Conservation (phyloP, 441 rosid species). For the Aquilaria agallochum region DNA sequence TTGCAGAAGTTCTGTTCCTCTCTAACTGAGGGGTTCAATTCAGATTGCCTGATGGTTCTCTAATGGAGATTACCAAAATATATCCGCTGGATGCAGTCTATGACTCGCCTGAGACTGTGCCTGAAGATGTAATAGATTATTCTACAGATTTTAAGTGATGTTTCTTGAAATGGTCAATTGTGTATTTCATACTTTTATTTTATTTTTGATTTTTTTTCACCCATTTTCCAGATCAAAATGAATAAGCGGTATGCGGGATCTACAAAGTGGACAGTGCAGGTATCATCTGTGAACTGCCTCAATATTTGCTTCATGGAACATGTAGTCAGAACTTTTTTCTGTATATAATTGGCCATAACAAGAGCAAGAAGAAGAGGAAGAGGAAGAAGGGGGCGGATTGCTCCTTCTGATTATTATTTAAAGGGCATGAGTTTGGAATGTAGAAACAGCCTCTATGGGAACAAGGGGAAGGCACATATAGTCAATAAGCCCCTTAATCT, state of each 20-base stretch:
- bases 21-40: slow-evolving; percentile 16
- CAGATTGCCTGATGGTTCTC: slow-evolving; percentile 91
- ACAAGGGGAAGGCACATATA: no score
- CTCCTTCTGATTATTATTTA: no score
- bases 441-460: no score
- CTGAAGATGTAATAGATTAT: slow-evolving; percentile 75
- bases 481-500: no score
- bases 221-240: slow-evolving; percentile 52
- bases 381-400: no score
- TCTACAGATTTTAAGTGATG: slow-evolving; percentile 1
- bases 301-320: no score
- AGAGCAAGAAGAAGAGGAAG: no score
- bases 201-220: slow-evolving; percentile 11
- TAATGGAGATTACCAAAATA: slow-evolving; percentile 88
- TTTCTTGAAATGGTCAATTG: background rate
- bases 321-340: no score
- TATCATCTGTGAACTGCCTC: slow-evolving; percentile 13
- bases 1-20: background rate
- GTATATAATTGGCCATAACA: no score
- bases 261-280: slow-evolving; percentile 92
- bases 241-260: slow-evolving; percentile 91
- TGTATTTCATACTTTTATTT: background rate
- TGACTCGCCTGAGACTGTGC: slow-evolving; percentile 80
- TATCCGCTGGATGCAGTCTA: slow-evolving; percentile 92
- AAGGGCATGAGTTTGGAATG: no score